A percentile compares a stretch with the other conserved stretches of the same genome.
Evolutionary conservation across 768 basidiomycete species (phyloP).

Genomic region (Tulasnella sp.): DNA sequence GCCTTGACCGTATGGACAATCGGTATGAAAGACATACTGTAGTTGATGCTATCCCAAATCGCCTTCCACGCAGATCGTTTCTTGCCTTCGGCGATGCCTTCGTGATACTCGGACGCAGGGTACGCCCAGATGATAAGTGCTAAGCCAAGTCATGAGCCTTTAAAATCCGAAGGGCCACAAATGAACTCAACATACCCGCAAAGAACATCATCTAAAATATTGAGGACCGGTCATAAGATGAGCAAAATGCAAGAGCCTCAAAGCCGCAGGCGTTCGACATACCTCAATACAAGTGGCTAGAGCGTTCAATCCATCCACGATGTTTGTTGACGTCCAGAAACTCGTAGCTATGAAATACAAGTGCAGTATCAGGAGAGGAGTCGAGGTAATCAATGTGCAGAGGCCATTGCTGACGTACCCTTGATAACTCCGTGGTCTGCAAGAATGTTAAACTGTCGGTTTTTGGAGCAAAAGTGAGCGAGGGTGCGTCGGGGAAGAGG

Average conservation of each 20-base stretch:
- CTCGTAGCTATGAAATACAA: conserved; percentile 40
- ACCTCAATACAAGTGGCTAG: conserved; percentile 79
- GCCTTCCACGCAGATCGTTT: conserved; percentile 51
- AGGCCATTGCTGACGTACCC: conserved; percentile 30
- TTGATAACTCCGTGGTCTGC: conserved; percentile 55
- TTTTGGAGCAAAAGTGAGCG: not conserved
- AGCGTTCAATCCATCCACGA: conserved; percentile 75
- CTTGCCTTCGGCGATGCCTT: conserved; percentile 22
- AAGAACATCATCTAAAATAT: conserved; percentile 94
- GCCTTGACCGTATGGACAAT: conserved; percentile 15
- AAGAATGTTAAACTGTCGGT: conserved; percentile 48
- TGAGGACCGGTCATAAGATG: too few relatives aligned
- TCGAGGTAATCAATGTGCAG: not conserved
- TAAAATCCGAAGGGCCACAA: too few relatives aligned
- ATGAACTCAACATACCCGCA: too few relatives aligned
- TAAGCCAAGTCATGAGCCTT: not conserved
- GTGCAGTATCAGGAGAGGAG: not conserved
- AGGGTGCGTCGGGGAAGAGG: not conserved
- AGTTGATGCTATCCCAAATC: conserved; percentile 53
- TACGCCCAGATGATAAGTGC: conserved; percentile 78
- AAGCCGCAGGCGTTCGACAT: conserved; percentile 11
- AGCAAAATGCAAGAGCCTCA: too few relatives aligned
- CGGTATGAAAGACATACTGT: conserved; percentile 28
- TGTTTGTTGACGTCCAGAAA: conserved; percentile 78
- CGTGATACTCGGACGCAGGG: conserved; percentile 50